Conservation (phyloP, 2,329 filamentous ascomycete species). For the Cladosporium sphaerospermum region DNA sequence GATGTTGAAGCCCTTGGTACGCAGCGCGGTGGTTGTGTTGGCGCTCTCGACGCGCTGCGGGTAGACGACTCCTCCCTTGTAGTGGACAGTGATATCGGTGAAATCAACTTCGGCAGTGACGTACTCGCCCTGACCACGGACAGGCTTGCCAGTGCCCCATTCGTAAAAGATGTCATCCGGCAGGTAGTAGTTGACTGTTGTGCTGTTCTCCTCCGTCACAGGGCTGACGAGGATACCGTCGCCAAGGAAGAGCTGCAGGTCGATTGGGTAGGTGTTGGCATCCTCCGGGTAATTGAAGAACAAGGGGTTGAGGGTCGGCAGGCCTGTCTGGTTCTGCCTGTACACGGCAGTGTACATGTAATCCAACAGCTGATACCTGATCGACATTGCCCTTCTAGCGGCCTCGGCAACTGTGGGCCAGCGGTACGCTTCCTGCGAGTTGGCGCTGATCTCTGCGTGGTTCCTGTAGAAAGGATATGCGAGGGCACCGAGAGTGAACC, state of each 20-base stretch:
- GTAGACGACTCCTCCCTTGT: constrained; percentile 49
- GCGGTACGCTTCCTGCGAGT: constrained; percentile 56
- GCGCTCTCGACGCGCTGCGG: constrained; percentile 49
- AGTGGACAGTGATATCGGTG: constrained; percentile 55
- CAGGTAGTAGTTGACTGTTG: constrained; percentile 48
- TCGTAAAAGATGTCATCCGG: constrained; percentile 52
- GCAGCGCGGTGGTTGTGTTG: constrained; percentile 56
- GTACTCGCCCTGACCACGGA: constrained; percentile 40
- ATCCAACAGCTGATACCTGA: constrained; percentile 60
- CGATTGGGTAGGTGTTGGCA: constrained; percentile 43
- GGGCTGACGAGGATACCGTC: constrained; percentile 49
- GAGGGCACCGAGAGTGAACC: constrained; percentile 64
- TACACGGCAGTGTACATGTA: constrained; percentile 68
- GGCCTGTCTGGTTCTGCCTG: constrained; percentile 51
- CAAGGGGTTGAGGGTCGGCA: constrained; percentile 59
- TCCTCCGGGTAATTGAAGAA: constrained; percentile 62
- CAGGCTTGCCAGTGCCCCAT: constrained; percentile 43
- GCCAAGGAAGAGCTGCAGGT: constrained; percentile 52
- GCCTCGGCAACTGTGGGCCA: constrained; percentile 57
- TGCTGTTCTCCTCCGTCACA: constrained; percentile 43
- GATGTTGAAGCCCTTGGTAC: constrained; percentile 60
- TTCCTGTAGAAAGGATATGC: constrained; percentile 62
- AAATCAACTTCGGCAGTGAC: constrained; percentile 38
- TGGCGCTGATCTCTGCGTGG: constrained; percentile 50
- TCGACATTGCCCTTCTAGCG: constrained; percentile 58